Conservation (phyloP, 2,329 filamentous ascomycete species). For the Aspergillus neoniger region DNA sequence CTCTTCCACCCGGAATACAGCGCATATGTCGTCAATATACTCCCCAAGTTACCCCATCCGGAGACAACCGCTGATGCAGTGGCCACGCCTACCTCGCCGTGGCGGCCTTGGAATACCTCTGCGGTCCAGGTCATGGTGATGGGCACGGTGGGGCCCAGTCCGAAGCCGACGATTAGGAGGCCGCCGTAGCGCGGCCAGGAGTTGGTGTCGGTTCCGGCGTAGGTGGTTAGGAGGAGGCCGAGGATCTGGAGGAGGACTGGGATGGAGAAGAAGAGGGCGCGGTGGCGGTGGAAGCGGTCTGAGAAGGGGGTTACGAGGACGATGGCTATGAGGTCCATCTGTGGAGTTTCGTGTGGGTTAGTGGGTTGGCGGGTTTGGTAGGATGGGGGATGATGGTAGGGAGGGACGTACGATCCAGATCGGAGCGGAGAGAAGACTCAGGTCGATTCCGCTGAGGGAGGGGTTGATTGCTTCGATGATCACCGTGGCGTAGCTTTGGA, state of each 20-base stretch:
- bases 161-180: slow-evolving; percentile 86
- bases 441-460: slow-evolving; percentile 68
- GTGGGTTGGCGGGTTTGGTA: neutral
- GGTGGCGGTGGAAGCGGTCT: slow-evolving; percentile 79
- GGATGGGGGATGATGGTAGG: no score
- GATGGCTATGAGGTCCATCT: slow-evolving; percentile 88
- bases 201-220: slow-evolving; percentile 61
- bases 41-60: slow-evolving; percentile 82
- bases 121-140: slow-evolving; percentile 94
- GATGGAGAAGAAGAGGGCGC: slow-evolving; percentile 77
- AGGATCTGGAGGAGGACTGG: slow-evolving; percentile 78
- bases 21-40: slow-evolving; percentile 84
- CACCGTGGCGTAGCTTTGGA: slow-evolving; percentile 82
- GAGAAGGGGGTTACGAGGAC: slow-evolving; percentile 81
- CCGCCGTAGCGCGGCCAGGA: slow-evolving; percentile 86
- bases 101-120: slow-evolving; percentile 84
- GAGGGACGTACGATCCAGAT: slow-evolving; percentile 77
- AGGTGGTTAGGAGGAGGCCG: slow-evolving; percentile 76
- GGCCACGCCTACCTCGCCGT: slow-evolving; percentile 88
- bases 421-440: slow-evolving; percentile 82
- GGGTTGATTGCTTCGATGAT: slow-evolving; percentile 82
- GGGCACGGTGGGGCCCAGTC: slow-evolving; percentile 84
- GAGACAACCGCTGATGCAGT: slow-evolving; percentile 83
- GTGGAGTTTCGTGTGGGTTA: neutral
- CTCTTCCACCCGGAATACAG: slow-evolving; percentile 83